Evolutionary conservation across 805 yeast species (phyloP), one percentile per base, ranked within the genome.

Genomic region (Metahyphopichia silvanorum): DNA sequence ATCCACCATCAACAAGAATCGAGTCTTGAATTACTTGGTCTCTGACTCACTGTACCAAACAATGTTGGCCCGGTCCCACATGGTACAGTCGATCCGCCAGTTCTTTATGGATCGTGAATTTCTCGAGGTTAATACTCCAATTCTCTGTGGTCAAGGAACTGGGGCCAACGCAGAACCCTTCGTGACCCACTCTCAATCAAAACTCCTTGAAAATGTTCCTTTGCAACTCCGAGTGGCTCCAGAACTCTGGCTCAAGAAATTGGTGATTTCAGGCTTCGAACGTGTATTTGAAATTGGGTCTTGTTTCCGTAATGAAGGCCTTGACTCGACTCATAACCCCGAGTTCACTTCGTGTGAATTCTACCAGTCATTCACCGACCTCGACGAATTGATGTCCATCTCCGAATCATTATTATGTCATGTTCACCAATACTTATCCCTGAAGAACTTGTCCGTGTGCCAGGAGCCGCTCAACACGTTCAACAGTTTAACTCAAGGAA

Each of bases 121-220:
- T 43, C 40, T 85, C 3, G 96, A 88, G 53, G 95, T 93, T 0
- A 84, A 82, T 32, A 93, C 99, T 0, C 99, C 99, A 0, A 74
- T 88, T 1, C 57, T 93, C 9, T 75, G 87, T 0, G 78, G 80
- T 2, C 62, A 66, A 21, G 76, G 88, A 0, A 85, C 87, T 12
- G 98, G 98, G 2, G 98, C 99, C 4, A 79, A 80, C 46, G 98
- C 98, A 0, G 72, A 74, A n/a, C 96, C 98, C 0, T 93, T 93
- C 46, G 49, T 49, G 1, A 87, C 97, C 1, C 20, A 16, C 2
- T 55, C 71, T 25, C 53, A 57, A 25, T 33, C 47, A 4, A 27
- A 31, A 10, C 29, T 28, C 9, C 34, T 42, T 16, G 63, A 60
- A 13, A 39, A 39, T 2, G 49, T 44, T 1, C 60, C 63, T 9